Base-by-base conservation (phyloP, 371 early-diverging fungal genomes). In the Mucor ambiguus region DNA sequence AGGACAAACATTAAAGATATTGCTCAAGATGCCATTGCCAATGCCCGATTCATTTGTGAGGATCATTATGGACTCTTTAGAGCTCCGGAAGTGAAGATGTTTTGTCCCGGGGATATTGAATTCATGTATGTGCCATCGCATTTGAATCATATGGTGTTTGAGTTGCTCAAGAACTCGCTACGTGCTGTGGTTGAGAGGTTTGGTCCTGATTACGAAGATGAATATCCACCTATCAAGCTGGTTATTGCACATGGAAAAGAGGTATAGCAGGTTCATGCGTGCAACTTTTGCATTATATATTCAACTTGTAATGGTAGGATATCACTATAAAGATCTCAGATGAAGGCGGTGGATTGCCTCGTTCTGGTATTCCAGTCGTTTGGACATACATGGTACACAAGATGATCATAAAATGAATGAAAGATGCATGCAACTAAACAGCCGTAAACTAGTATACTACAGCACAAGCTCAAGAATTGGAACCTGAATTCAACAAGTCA, bases 131-230 rank as follows among this genome's bases (percentile, higher is more conserved):
- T 97, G 44, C 98, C 98, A 11, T 90, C 92, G 20, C 97, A 97
- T 82, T 83, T 98, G 76, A 96, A 94, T 74, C 98, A 98, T 79
- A 96, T 97, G 97, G 75, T 98, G n/a, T 98, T 98, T 84, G 98
- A 98, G 83, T 82, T 98, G 62, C 79, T 98, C 38, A 98, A 98
- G 79, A 98, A 98, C 84, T 93, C 93, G 41, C 83, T 98, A 62
- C 91, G 98, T 59, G 98, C 98, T 20, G 94, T 96, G 6, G 96
- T 98, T 18, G 98, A 98, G 78, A 83, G 90, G 49, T 92, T 89
- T 72, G 97, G 97, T 22, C 77, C 87, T 38, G 96, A 96, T 64
- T 79, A 81, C 62, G 90, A 89, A 14, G 97, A 95, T 52, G 85
- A 86, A 41, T 97, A 91, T 74, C 98, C 98, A 37, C 89, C 93